Base-by-base conservation (phyloP, 2,329 filamentous ascomycete species). In the Alternaria burnsii region DNA sequence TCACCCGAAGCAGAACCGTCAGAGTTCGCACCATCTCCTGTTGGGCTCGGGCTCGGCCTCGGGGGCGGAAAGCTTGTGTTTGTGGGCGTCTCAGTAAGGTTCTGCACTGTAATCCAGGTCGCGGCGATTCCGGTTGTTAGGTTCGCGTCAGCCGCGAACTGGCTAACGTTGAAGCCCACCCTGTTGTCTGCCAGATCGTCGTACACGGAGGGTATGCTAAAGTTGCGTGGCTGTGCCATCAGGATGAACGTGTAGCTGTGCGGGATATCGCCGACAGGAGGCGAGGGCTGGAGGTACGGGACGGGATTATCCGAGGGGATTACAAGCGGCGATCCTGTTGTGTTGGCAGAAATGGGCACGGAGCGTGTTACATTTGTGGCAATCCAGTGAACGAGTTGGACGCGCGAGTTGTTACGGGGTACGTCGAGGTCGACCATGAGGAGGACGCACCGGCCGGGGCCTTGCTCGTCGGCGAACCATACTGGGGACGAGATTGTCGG, bases 21-120 rank as follows among this genome's bases (percentile, higher is more conserved):
- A 30, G 28, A 34, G 16, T 38, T 36, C 4, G 36, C 28, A 38
- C 30, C 43, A n/a, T 52, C 42, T 5, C 58, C 58, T 40, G 60
- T 69, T 44, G 58, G 55, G 18, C 67, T 71, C 18, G 58, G 55
- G 18, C 67, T 71, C 18, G 68, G 57, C 44, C 66, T 58, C 20
- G 68, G 52, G 10, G 70, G 66, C 12, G 70, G 53, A 64, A 48
- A 67, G 71, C 14, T 63, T 68, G 53, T 47, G 16, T 22, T 66
- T 44, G 66, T 67, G 14, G 69, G 48, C 11, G 55, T 63, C 9
- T 65, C 71, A 7, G 66, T 72, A 18, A 66, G 28, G 52, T 79
- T 77, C 51, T 77, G 70, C 11, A 79, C 79, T 22, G 62, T 62
- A 47, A 82, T 78, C 65, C 76, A 82, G 59, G 79, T 81, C 7